phyloP scores from a whole-genome alignment of 805 yeast genomes.

The Myxozyma mucilagina region DNA sequence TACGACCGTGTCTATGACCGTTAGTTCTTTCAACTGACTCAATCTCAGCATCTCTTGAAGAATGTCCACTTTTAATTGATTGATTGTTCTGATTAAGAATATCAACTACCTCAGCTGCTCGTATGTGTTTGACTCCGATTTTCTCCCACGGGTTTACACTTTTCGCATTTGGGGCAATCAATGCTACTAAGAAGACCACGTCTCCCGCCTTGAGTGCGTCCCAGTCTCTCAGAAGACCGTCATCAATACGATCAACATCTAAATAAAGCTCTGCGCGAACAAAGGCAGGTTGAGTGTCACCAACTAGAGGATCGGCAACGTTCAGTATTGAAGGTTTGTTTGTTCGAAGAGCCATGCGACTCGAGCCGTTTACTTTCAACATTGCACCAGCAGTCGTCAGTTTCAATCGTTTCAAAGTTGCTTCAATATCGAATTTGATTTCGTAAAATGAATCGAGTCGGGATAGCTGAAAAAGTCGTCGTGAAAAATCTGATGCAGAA shows the following conservation, averaged over 20 bases:
- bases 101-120: constrained; percentile 36
- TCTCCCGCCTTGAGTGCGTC: constrained; percentile 35
- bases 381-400: constrained; percentile 8
- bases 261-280: constrained; percentile 36
- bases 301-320: constrained; percentile 35
- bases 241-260: constrained; percentile 24
- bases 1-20: constrained; percentile 22
- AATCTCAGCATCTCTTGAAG: not conserved
- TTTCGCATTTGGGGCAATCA: constrained; percentile 26
- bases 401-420: constrained; percentile 31
- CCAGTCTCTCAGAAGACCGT: constrained; percentile 36
- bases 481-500: constrained; percentile 37
- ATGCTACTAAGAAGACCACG: constrained; percentile 34
- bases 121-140: constrained; percentile 33
- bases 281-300: constrained; percentile 32
- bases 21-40: not conserved
- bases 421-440: constrained; percentile 34
- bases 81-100: constrained; percentile 33
- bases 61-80: not conserved
- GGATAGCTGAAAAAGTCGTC: constrained; percentile 33
- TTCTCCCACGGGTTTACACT: constrained; percentile 20
- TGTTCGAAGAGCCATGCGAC: constrained; percentile 34
- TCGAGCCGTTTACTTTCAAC: constrained; percentile 30
- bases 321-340: constrained; percentile 30
- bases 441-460: constrained; percentile 33